phyloP scores from a whole-genome alignment of 106 monocot species.

The Apostasia ramifera region DNA sequence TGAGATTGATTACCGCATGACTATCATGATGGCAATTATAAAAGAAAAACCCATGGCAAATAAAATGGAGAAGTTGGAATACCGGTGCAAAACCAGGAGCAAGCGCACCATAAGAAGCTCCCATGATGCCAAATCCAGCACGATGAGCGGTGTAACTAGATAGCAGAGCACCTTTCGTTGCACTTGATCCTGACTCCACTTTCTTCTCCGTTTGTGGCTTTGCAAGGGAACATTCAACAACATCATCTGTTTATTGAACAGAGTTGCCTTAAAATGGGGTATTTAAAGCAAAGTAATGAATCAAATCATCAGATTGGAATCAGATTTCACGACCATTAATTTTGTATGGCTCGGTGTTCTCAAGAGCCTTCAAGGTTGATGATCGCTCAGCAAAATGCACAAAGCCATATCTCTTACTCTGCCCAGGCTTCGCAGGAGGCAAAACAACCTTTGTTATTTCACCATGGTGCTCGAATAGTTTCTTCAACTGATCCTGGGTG shows the following conservation, averaged over 20 bases:
- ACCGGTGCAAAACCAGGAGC: slow-evolving; percentile 52
- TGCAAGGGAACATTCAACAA: slow-evolving; percentile 86
- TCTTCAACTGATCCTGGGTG: slow-evolving; percentile 63
- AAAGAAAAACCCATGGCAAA: too few species aligned
- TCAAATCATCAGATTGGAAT: background rate
- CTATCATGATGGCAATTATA: too few species aligned
- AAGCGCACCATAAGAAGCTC: slow-evolving; percentile 45
- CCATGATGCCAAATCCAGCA: slow-evolving; percentile 28
- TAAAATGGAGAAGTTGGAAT: background rate
- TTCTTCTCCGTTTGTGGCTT: slow-evolving; percentile 85
- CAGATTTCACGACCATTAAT: slow-evolving; percentile 47
- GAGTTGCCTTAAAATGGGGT: too few species aligned
- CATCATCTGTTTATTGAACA: slow-evolving; percentile 44
- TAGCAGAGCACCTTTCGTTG: slow-evolving; percentile 40
- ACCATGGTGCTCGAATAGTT: slow-evolving; percentile 83
- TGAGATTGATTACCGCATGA: too few species aligned
- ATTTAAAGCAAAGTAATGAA: background rate
- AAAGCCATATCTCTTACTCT: slow-evolving; percentile 86
- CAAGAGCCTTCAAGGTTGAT: slow-evolving; percentile 73
- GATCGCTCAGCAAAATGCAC: slow-evolving; percentile 88
- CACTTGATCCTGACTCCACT: slow-evolving; percentile 20
- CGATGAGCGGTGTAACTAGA: slow-evolving; percentile 38
- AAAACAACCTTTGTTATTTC: slow-evolving; percentile 77
- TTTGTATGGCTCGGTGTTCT: slow-evolving; percentile 85
- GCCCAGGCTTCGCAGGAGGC: slow-evolving; percentile 79